Percentiles rank a stretch among this genome's conserved stretches.
Conservation (phyloP, 2,329 filamentous ascomycete genomes). For the Cyphellophora europaea region DNA sequence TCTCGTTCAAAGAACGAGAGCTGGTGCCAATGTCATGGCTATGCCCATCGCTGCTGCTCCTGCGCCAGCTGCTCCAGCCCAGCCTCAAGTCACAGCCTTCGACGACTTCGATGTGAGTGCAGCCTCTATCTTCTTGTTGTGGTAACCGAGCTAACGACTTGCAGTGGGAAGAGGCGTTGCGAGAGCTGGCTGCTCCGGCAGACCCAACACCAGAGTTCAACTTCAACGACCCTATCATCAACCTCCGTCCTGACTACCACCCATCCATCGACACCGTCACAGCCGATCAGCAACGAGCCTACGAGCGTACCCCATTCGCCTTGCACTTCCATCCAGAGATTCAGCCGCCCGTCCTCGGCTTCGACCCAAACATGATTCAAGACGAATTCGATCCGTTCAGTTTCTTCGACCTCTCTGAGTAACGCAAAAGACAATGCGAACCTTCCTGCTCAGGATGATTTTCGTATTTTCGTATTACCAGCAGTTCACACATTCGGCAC, state of each 20-base stretch:
- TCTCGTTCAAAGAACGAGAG: constrained; percentile 5
- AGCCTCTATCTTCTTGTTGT: no score
- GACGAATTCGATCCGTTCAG: constrained; percentile 21
- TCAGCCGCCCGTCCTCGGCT: constrained; percentile 12
- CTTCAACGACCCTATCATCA: constrained; percentile 20
- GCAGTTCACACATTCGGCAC: no score
- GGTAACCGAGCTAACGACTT: no score
- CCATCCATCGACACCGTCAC: constrained; percentile 14
- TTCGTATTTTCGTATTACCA: no score
- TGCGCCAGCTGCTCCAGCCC: neutral
- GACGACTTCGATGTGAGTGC: neutral
- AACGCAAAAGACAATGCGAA: no score
- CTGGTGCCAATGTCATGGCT: neutral
- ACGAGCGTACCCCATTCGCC: constrained; percentile 14
- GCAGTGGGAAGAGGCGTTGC: no score
- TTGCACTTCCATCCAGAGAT: constrained; percentile 20
- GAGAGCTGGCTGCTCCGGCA: neutral
- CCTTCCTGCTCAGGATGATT: no score
- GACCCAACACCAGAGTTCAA: constrained; percentile 8
- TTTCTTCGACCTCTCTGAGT: no score
- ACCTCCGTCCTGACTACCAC: neutral
- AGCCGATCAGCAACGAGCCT: constrained; percentile 14
- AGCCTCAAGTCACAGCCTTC: neutral
- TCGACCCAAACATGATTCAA: constrained; percentile 20
- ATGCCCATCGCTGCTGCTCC: neutral